Evolutionary conservation across 768 basidiomycete species (phyloP), one percentile per base, ranked within the genome.

Genomic region (Cantharellus anzutake): DNA sequence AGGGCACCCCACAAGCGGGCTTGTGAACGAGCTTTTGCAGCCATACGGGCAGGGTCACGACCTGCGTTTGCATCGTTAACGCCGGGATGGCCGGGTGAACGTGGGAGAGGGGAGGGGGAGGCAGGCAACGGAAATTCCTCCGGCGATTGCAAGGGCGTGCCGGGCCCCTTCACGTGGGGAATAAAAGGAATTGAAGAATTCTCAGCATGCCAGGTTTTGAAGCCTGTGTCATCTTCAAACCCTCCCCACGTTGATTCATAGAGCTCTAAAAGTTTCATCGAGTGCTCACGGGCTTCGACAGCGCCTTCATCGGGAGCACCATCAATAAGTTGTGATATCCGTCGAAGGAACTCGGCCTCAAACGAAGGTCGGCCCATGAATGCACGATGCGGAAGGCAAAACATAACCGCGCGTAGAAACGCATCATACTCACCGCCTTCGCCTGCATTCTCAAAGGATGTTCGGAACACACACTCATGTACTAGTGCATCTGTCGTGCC

Each of bases 381-480:
- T 4, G 71, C 67, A 53, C 57, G 60, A 38, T 29, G 58, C 4
- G 87, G 86, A 5, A 87, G 65, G 57, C 76, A 76, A 63, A 41
- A 85, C 67, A 2, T 80, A 73, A 75, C 76, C 84, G 83, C 86
- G 69, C 68, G 39, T 72, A 69, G 64, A 61, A 56, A 63, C 56
- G 35, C 67, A 61, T 68, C 38, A n/a, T 52, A 53, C 39, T 53
- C 57, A 5, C 3, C 56, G 39, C 35, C 59, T 4, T 57, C 42
- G 35, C 14, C 7, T 40, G 29, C 11, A 37, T 7, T 42, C 35
- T 71, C 59, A 66, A 83, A 86, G 11, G 79, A 80, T 0, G 86
- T 88, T 7, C 78, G 82, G 67, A 91, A 91, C 7, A 87, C 81
- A 5, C 79, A 71, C 69, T 91, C 90, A 65, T 93, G 89, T 0